phyloP scores from a whole-genome alignment of 306 rosid genomes.

The Cucumis melo region DNA sequence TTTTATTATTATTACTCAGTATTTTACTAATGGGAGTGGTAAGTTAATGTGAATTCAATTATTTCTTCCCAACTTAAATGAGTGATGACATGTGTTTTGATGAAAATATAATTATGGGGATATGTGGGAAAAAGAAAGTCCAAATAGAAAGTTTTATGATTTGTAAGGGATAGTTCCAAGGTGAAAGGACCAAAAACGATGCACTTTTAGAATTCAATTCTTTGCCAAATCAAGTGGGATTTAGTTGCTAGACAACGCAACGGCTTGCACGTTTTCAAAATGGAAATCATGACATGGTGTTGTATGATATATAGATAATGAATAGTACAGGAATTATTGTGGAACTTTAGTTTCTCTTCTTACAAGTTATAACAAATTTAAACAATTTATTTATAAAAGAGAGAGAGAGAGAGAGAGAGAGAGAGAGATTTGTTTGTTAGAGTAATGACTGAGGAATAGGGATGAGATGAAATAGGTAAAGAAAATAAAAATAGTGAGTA shows the following conservation, averaged over 20 bases:
- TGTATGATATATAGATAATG: neutral
- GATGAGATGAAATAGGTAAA: too few relatives aligned
- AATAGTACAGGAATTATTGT: neutral
- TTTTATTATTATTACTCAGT: neutral
- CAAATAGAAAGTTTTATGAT: neutral
- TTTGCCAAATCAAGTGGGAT: neutral
- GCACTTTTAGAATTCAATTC: neutral
- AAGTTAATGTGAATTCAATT: neutral
- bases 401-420: too few relatives aligned
- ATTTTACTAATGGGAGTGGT: neutral
- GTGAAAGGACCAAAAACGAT: neutral
- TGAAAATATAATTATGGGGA: neutral
- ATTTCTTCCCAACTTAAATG: neutral
- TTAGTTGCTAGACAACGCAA: neutral
- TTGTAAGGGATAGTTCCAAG: neutral
- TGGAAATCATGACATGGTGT: neutral
- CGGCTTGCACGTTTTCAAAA: neutral
- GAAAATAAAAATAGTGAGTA: too few relatives aligned
- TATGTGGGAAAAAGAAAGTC: neutral
- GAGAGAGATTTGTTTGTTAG: too few relatives aligned
- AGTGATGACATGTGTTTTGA: neutral
- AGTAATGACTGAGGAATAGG: too few relatives aligned
- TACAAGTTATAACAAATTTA: neutral
- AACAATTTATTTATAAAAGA: too few relatives aligned
- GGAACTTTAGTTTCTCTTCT: neutral